Conservation (phyloP, 441 rosid genomes). For the Pelargonium myrrhifolium region DNA sequence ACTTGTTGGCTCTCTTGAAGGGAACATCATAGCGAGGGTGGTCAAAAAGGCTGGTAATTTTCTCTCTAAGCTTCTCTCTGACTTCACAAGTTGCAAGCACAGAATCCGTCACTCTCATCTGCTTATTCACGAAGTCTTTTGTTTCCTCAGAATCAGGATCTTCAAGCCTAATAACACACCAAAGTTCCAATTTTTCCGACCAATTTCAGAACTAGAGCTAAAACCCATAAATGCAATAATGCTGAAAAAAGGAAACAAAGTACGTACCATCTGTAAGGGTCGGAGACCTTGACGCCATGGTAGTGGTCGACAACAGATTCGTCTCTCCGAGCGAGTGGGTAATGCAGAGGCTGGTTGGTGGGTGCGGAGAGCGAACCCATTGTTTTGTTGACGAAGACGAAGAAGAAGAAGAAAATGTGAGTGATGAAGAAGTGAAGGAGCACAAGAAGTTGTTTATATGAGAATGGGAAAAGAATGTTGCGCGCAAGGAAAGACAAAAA, state of each 20-base stretch:
- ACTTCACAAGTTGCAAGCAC: slow-evolving; percentile 54
- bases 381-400: background rate
- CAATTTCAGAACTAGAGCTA: background rate
- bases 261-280: slow-evolving; percentile 96
- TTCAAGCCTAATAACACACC: slow-evolving; percentile 55
- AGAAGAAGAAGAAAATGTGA: background rate
- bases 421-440: background rate
- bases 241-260: too few species aligned
- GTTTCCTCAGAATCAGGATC: slow-evolving; percentile 83
- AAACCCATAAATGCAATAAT: too few species aligned
- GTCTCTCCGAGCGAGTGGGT: slow-evolving; percentile 62
- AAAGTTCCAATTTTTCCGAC: background rate
- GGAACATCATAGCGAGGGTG: slow-evolving; percentile 75
- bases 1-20: slow-evolving; percentile 58
- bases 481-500: background rate
- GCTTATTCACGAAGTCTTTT: slow-evolving; percentile 60
- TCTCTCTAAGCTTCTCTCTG: slow-evolving; percentile 53
- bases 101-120: slow-evolving; percentile 61
- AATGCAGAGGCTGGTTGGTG: slow-evolving; percentile 29
- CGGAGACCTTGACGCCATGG: slow-evolving; percentile 62
- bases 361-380: slow-evolving; percentile 61
- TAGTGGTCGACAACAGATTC: slow-evolving; percentile 63
- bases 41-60: slow-evolving; percentile 55
- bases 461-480: background rate
- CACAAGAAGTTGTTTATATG: background rate